phyloP scores from a whole-genome alignment of 306 rosid genomes.

The Cyamopsis tetragonoloba region DNA sequence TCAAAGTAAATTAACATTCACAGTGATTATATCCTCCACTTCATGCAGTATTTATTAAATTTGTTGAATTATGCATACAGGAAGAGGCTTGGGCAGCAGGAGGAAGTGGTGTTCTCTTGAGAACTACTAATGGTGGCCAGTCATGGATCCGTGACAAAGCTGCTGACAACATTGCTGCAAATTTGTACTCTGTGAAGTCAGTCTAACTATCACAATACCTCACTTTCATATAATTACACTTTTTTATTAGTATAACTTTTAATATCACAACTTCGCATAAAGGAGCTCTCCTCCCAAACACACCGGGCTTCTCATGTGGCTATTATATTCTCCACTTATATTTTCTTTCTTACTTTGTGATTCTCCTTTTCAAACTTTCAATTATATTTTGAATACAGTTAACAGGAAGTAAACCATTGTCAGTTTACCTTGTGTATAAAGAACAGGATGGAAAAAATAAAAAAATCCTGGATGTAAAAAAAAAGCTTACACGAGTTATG shows the following conservation, averaged over 20 bases:
- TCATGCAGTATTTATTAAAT: slow-evolving; percentile 8
- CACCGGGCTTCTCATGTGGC: background rate
- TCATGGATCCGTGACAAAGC: slow-evolving; percentile 95
- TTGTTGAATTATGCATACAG: slow-evolving; percentile 38
- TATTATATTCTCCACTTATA: background rate
- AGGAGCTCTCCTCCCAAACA: background rate
- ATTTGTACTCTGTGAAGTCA: slow-evolving; percentile 91
- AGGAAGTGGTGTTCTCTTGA: slow-evolving; percentile 88
- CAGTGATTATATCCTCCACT: background rate
- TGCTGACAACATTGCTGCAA: slow-evolving; percentile 95
- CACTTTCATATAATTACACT: background rate
- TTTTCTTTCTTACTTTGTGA: background rate
- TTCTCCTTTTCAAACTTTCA: background rate
- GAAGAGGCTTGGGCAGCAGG: slow-evolving; percentile 99
- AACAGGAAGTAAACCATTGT: background rate
- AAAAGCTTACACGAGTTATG: slow-evolving; percentile 8
- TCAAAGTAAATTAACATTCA: background rate
- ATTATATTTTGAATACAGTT: background rate
- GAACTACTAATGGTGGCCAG: slow-evolving; percentile 91
- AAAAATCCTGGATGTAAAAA: background rate
- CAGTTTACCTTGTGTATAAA: slow-evolving; percentile 14
- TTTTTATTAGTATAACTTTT: background rate
- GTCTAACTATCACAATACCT: slow-evolving; percentile 31
- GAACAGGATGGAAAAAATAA: background rate
- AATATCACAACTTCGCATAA: slow-evolving; percentile 12